Conservation (phyloP, 495 filamentous ascomycete genomes). For the Penicillium egyptiacum region DNA sequence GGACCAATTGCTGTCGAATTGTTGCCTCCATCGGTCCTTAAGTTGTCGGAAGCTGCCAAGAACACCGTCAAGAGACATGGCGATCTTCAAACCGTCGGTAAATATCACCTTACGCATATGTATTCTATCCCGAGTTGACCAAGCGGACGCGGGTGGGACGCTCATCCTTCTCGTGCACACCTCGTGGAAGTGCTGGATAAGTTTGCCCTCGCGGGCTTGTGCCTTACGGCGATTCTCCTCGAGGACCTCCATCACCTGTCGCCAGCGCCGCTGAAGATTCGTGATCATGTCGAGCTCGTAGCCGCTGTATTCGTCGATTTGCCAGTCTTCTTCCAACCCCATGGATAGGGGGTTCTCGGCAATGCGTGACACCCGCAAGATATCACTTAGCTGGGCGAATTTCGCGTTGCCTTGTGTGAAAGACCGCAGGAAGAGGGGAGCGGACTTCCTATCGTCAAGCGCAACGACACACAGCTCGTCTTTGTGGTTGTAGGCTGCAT, state of each 20-base stretch:
- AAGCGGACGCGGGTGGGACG: not conserved
- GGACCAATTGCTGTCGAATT: not conserved
- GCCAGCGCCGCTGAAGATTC: conserved; percentile 16
- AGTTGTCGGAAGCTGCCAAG: not conserved
- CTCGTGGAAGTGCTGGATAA: not conserved
- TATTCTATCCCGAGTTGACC: conserved; percentile 2
- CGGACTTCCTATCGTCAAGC: conserved; percentile 8
- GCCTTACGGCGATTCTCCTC: not conserved
- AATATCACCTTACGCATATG: conserved; percentile 16
- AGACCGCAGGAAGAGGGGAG: not conserved
- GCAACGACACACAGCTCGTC: conserved; percentile 16
- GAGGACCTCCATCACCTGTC: conserved; percentile 2
- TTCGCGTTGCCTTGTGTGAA: conserved; percentile 3
- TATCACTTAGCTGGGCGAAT: conserved; percentile 1
- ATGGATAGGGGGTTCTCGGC: not conserved
- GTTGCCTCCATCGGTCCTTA: not conserved
- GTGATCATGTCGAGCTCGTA: conserved; percentile 12
- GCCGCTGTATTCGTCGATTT: conserved; percentile 7
- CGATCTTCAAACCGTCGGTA: conserved; percentile 7
- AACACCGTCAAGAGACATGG: not conserved
- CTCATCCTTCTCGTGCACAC: not conserved
- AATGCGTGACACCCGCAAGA: not conserved
- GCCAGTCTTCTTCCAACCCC: not conserved
- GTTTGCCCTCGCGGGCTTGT: conserved; percentile 4
- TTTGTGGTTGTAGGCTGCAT: conserved; percentile 13